Evolutionary conservation across 441 rosid genomes (phyloP).

Genomic region (Gossypium lobatum): DNA sequence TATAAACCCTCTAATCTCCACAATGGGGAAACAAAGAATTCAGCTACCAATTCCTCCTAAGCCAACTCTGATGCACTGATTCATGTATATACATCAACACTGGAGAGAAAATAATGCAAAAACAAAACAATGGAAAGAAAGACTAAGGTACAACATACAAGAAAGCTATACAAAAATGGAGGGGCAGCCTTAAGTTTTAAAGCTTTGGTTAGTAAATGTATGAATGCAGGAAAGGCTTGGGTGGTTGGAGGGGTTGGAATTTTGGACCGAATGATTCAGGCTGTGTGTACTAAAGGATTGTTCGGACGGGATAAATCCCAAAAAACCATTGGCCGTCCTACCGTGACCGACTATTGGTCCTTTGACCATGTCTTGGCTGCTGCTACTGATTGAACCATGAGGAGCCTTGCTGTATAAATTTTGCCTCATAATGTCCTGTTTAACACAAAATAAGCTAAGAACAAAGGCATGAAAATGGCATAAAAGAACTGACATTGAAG

Average conservation of each 20-base stretch:
- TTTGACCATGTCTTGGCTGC: conserved; percentile 16
- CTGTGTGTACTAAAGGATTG: conserved; percentile 8
- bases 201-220: conserved; percentile 13
- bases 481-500: not conserved
- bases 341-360: conserved; percentile 8
- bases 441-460: conserved; percentile 1
- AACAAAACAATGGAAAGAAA: not conserved
- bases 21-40: not conserved
- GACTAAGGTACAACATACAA: not conserved
- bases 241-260: conserved; percentile 3
- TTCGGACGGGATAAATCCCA: conserved; percentile 14
- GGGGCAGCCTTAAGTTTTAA: conserved; percentile 9
- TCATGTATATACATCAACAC: not conserved
- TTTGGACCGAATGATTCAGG: conserved; percentile 13
- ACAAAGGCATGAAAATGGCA: not conserved
- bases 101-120: not conserved
- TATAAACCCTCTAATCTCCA: not conserved
- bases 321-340: conserved; percentile 7
- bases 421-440: conserved; percentile 23
- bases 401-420: conserved; percentile 1
- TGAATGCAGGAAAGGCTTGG: conserved; percentile 11
- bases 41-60: conserved; percentile 5
- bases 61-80: not conserved
- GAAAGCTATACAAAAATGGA: conserved; percentile 24
- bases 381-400: conserved; percentile 20